Conservation (phyloP, 2,329 filamentous ascomycete species). For the Knufia fluminis region DNA sequence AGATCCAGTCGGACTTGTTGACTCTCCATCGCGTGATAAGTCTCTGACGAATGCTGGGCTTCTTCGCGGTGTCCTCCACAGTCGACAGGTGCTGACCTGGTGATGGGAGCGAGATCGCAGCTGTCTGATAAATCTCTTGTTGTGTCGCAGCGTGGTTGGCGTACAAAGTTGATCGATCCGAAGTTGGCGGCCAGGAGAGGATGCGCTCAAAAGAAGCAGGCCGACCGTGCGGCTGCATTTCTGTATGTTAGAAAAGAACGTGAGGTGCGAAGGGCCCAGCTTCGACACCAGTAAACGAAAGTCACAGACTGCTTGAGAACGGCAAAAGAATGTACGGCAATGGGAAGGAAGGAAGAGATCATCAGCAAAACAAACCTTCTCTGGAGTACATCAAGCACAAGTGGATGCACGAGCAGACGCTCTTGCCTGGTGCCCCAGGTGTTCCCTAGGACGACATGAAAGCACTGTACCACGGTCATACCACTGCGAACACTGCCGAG, state of each 20-base stretch:
- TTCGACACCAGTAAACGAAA: not conserved
- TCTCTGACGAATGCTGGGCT: not conserved
- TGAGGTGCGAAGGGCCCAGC: not conserved
- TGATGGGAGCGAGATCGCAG: not conserved
- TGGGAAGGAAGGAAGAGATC: not conserved
- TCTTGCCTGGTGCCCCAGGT: not conserved
- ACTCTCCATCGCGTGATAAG: not conserved
- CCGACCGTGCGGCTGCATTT: not conserved
- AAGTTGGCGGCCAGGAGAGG: not conserved
- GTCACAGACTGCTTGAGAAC: not conserved
- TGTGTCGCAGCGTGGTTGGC: not conserved
- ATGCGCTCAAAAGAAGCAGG: conserved; percentile 2
- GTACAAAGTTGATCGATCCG: not conserved
- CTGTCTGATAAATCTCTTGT: not conserved
- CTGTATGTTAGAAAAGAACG: not conserved
- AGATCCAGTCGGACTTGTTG: conserved; percentile 3
- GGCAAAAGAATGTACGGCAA: not conserved
- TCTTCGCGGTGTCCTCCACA: not conserved
- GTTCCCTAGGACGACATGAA: not conserved
- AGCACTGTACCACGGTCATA: not conserved
- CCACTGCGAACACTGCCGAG: not conserved
- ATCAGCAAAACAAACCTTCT: not conserved
- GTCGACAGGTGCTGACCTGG: not conserved
- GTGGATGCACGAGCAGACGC: not conserved
- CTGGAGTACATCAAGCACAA: not conserved